phyloP scores from a whole-genome alignment of 2,329 filamentous ascomycete species.

The Pseudogymnoascus sp. region DNA sequence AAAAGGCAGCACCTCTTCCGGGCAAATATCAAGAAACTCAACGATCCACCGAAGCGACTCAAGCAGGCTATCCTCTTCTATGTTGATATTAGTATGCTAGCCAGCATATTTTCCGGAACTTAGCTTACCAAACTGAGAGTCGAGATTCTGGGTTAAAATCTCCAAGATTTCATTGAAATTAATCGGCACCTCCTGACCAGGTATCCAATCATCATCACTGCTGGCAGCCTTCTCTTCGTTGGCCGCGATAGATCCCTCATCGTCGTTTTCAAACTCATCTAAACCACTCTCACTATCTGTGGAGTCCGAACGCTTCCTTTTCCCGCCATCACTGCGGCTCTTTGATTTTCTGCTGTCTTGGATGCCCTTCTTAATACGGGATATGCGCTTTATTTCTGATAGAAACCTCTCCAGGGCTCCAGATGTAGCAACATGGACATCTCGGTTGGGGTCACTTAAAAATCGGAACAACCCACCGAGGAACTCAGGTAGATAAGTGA shows the following conservation, averaged over 20 bases:
- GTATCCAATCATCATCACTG: constrained; percentile 89
- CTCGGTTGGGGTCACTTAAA: constrained; percentile 79
- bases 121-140: constrained; percentile 64
- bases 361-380: constrained; percentile 85
- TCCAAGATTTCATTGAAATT: constrained; percentile 88
- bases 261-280: constrained; percentile 41
- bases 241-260: constrained; percentile 50
- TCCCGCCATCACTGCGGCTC: constrained; percentile 46
- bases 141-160: constrained; percentile 82
- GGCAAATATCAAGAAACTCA: constrained; percentile 92
- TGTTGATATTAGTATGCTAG: constrained; percentile 7
- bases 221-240: constrained; percentile 53
- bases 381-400: constrained; percentile 88
- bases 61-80: constrained; percentile 84
- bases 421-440: constrained; percentile 93
- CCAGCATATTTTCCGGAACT: background rate
- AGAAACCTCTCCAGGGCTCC: constrained; percentile 83
- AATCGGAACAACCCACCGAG: constrained; percentile 85
- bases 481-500: constrained; percentile 87
- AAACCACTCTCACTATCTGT: constrained; percentile 55
- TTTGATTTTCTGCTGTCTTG: constrained; percentile 72
- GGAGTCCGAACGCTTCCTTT: constrained; percentile 62
- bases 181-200: constrained; percentile 91
- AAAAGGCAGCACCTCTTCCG: constrained; percentile 91
- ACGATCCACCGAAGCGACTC: constrained; percentile 94